Evolutionary conservation across 352 stramenopile genomes (phyloP).

Genomic region (Phytopythium montanum): DNA sequence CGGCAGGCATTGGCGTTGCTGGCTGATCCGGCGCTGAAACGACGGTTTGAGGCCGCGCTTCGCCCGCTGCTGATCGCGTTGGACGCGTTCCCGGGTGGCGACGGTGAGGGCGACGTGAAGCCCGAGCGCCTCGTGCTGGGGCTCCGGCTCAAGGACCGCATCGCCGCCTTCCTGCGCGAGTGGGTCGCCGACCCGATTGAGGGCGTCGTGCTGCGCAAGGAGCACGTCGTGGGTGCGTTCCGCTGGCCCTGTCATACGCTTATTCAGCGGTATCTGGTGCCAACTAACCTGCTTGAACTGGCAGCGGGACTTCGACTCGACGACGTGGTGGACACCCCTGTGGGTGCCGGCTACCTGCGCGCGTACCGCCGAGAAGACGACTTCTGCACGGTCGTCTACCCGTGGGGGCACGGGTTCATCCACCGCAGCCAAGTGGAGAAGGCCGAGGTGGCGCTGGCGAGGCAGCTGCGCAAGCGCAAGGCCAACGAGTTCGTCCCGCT

Average conservation of each 20-base stretch:
- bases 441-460: constrained; percentile 28
- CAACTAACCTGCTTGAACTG: not conserved
- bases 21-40: constrained; percentile 23
- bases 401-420: constrained; percentile 73
- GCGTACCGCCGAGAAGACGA: constrained; percentile 47
- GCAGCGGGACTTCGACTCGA: constrained; percentile 42
- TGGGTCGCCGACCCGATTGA: constrained; percentile 73
- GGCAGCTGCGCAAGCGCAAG: constrained; percentile 39
- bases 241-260: not conserved
- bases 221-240: constrained; percentile 60
- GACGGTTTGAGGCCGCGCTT: constrained; percentile 22
- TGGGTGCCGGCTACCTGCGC: constrained; percentile 57
- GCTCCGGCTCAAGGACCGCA: constrained; percentile 64
- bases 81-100: constrained; percentile 9
- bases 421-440: constrained; percentile 51
- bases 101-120: constrained; percentile 5
- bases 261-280: not conserved
- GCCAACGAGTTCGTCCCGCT: constrained; percentile 51
- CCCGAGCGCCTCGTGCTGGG: constrained; percentile 31
- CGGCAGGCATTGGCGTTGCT: constrained; percentile 49
- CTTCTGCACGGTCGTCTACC: constrained; percentile 69
- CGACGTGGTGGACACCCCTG: constrained; percentile 60
- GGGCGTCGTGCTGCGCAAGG: constrained; percentile 60
- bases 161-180: constrained; percentile 59
- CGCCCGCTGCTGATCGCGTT: constrained; percentile 20